Evolutionary conservation across 1,284 basidiomycete genomes (phyloP), one percentile per base, ranked within the genome.

Genomic region (Meripilus lineatus): DNA sequence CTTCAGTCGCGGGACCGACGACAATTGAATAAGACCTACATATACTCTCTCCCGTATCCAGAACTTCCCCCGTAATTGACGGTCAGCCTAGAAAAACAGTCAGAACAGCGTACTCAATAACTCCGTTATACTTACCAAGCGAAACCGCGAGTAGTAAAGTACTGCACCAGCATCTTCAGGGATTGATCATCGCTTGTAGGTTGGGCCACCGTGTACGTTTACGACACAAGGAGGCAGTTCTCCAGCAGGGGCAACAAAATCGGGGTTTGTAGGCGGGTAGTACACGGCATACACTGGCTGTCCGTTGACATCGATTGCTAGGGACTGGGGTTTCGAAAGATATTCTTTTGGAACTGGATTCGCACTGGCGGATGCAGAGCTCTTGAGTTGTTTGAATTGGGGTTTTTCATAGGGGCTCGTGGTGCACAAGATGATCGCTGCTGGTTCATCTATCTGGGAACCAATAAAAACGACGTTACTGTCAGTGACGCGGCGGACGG

Each of bases 11-110:
- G n/a, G 10, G 21, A 15, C 28, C 38, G 37, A 11, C 18, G 23
- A 26, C 26, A 14, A 35, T 26, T 40, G 36, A 25, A 24, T 15
- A 14, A 38, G 23, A 44, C 68, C 46, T 54, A 70, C 74, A 64
- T 67, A 49, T 80, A 85, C 37, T 64, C 61, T 3, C 79, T 70
- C 0, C 83, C 84, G 51, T 80, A 83, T 0, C 81, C 81, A 4
- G 76, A 77, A 5, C 78, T 82, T 1, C 85, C 85, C 5, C 82
- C 72, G 52, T 84, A 86, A 55, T 86, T 81, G 14, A 88, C 80
- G 46, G 78, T 75, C 17, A 84, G 61, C 72, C 81, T 83, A 45
- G n/a, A 30, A 3, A 15, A 3, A 32, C 23, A 42, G 35, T 45
- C 28, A 5, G 30, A 30, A 24, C 24, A 32, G 21, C 22, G n/a